phyloP scores from a whole-genome alignment of 2,329 filamentous ascomycete genomes.

The Diplodia corticola region DNA sequence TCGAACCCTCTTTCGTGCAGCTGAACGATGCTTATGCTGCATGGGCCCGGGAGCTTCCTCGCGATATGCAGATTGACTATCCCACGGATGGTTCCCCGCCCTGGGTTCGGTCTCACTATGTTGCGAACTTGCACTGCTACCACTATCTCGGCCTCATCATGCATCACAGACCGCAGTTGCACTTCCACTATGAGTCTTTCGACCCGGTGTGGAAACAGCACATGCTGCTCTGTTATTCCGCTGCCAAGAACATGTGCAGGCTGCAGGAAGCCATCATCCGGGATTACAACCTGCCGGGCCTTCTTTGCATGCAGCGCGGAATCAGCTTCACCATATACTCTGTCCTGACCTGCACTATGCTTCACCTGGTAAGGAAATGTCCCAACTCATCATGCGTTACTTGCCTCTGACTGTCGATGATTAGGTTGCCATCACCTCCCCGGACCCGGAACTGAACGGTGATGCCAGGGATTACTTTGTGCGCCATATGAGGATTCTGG shows the following conservation, averaged over 20 bases:
- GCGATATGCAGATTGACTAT: slow-evolving; percentile 75
- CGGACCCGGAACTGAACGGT: slow-evolving; percentile 81
- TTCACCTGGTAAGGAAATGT: slow-evolving; percentile 74
- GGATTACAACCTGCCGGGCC: slow-evolving; percentile 73
- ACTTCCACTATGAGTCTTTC: slow-evolving; percentile 70
- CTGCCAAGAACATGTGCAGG: slow-evolving; percentile 81
- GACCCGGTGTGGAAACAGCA: slow-evolving; percentile 84
- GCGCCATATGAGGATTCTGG: slow-evolving; percentile 89
- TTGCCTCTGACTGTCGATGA: slow-evolving; percentile 25
- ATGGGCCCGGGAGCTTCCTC: slow-evolving; percentile 76
- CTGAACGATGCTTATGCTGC: slow-evolving; percentile 74
- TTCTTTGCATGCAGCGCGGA: slow-evolving; percentile 89
- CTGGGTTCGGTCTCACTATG: slow-evolving; percentile 81
- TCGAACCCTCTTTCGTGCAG: slow-evolving; percentile 78
- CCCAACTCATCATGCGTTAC: slow-evolving; percentile 25
- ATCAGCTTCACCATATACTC: slow-evolving; percentile 96
- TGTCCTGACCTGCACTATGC: slow-evolving; percentile 85
- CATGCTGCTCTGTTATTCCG: slow-evolving; percentile 81
- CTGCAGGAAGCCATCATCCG: slow-evolving; percentile 81
- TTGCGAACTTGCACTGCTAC: slow-evolving; percentile 87
- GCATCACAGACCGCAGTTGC: slow-evolving; percentile 82
- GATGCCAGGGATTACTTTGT: slow-evolving; percentile 89
- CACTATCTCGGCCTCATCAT: slow-evolving; percentile 84
- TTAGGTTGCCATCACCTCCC: slow-evolving; percentile 88
- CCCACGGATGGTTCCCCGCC: slow-evolving; percentile 76